Base-by-base conservation (phyloP, 441 rosid species). In the Populus trichocarpa region DNA sequence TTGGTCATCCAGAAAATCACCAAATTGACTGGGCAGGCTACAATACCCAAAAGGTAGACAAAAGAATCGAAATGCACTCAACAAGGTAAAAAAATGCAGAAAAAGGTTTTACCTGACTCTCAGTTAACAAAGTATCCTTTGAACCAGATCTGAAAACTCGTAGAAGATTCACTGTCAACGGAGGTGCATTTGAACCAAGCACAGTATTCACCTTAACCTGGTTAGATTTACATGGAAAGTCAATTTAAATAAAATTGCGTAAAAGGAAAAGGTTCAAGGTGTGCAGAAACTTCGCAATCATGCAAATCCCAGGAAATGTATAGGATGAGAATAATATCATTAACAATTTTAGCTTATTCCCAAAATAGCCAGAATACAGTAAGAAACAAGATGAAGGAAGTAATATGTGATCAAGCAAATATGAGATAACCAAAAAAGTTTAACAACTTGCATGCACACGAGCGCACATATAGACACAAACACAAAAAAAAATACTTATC, bases 191-290 rank as follows among this genome's bases (percentile, higher is more conserved):
- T 71, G 97, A 88, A 77, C 97, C 96, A 53, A 94, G 90, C 8
- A 89, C 97, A 40, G 98, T 92, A 84, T 85, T 89, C 75, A 96
- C 98, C 85, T 79, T 89, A 79, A 92, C 96, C 99, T 96, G 88
- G 72, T 79, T 18, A 75, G 33, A 79, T 72, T 73, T 71, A 84
- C 9, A 74, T 13, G 65, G 38, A 76, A 81, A 25, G 40, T 25
- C 12, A 40, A 70, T 16, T 73, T 8, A 12, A 16, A 77, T 53
- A 70, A 57, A 73, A 10, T 72, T 18, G 36, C 2, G 32, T 63
- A 1, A 14, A 13, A 71, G 66, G 4, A n/a, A 28, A 20, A 9
- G 2, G 16, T 42, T 36, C 23, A 2, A 75, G 6, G 18, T 16
- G 5, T 72, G 46, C 33, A 59, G 53, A 46, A 16, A 71, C 30